A percentile compares a stretch with the other conserved stretches of the same genome.
phyloP scores from a whole-genome alignment of 106 monocot genomes.

The Dactylorhiza incarnata region DNA sequence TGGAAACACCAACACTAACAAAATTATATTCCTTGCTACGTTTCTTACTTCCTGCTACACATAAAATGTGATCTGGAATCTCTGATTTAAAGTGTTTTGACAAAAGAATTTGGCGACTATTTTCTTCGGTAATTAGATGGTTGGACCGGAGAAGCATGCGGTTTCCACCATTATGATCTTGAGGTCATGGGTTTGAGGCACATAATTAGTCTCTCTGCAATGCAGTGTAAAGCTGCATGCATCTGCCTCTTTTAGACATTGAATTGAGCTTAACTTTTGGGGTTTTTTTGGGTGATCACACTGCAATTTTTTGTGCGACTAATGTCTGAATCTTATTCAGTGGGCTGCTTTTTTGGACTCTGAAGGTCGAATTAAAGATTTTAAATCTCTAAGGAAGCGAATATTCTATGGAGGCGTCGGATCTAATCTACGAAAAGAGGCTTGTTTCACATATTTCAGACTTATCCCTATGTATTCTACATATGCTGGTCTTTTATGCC shows the following conservation, averaged over 20 bases:
- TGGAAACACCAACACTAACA: too few relatives aligned
- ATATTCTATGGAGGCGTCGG: constrained; percentile 96
- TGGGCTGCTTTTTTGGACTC: constrained; percentile 64
- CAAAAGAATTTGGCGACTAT: not conserved
- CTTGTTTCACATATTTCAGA: constrained; percentile 10
- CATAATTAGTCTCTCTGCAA: not conserved
- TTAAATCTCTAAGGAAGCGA: constrained; percentile 62
- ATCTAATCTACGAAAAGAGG: constrained; percentile 70
- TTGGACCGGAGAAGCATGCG: not conserved
- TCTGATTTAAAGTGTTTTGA: not conserved
- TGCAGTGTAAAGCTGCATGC: not conserved
- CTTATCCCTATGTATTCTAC: not conserved
- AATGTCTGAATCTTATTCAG: constrained; percentile 19
- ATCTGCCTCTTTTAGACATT: too few relatives aligned
- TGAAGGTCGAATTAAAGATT: constrained; percentile 79
- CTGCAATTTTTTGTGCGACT: not conserved
- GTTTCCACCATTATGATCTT: not conserved
- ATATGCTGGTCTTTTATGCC: not conserved
- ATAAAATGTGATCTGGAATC: not conserved
- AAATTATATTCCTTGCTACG: not conserved
- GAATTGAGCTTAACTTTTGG: not conserved
- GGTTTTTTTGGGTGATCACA: not conserved
- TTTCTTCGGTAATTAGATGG: not conserved
- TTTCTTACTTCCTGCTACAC: not conserved
- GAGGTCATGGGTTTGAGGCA: not conserved